Evolutionary conservation across 2,329 filamentous ascomycete species (phyloP).

Genomic region (Ceratocystis huliohia): DNA sequence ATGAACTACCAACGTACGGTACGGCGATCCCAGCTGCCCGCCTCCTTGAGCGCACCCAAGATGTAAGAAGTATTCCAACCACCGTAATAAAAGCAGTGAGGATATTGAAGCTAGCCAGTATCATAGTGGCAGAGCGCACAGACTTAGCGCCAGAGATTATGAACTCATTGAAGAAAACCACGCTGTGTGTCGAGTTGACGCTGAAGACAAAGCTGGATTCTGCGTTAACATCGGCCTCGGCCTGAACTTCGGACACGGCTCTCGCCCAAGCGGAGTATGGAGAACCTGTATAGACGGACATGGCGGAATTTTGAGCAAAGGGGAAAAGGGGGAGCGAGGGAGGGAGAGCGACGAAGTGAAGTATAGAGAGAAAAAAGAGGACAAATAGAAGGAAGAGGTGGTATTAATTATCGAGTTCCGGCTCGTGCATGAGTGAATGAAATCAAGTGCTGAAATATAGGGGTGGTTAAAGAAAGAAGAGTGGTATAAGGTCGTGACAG

Average conservation of each 20-base stretch:
- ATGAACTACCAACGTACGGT: constrained; percentile 31
- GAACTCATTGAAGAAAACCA: constrained; percentile 38
- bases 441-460: neutral
- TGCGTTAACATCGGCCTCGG: constrained; percentile 21
- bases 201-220: constrained; percentile 22
- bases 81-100: constrained; percentile 45
- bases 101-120: constrained; percentile 49
- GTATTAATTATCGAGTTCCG: constrained; percentile 9
- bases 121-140: constrained; percentile 48
- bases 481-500: neutral
- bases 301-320: neutral
- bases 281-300: constrained; percentile 11
- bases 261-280: constrained; percentile 11
- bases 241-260: constrained; percentile 4
- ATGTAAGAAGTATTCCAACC: constrained; percentile 44
- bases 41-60: constrained; percentile 36
- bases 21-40: constrained; percentile 24
- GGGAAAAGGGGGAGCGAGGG: neutral
- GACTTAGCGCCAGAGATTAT: constrained; percentile 43
- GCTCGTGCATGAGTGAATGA: neutral
- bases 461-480: neutral
- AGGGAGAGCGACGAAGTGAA: neutral
- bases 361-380: no score
- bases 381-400: neutral
- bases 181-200: constrained; percentile 32